A percentile compares a stretch with the other conserved stretches of the same genome.
phyloP scores from a whole-genome alignment of 225 moss, liverwort and hornwort species.

The Antitrichia curtipendula region DNA sequence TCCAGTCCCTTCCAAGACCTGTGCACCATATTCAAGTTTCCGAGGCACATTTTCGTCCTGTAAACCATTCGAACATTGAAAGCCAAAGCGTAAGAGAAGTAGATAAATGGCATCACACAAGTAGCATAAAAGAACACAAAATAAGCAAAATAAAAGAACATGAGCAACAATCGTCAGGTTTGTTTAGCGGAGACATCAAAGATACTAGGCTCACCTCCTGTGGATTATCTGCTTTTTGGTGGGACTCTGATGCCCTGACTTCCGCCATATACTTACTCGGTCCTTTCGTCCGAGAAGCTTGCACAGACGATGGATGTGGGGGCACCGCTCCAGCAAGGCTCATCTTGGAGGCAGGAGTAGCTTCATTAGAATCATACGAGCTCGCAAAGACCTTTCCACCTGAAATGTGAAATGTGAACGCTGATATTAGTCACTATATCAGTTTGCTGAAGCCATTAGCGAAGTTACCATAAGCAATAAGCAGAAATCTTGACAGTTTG shows the following conservation, averaged over 20 bases:
- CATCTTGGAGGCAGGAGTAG: background rate
- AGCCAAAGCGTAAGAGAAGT: background rate
- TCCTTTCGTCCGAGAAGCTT: slow-evolving; percentile 38
- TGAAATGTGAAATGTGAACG: background rate
- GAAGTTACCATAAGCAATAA: background rate
- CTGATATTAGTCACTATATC: background rate
- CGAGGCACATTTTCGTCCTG: slow-evolving; percentile 29
- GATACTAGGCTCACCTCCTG: slow-evolving; percentile 15
- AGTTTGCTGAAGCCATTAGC: background rate
- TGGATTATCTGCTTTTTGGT: background rate
- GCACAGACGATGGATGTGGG: slow-evolving; percentile 14
- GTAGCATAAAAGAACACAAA: background rate
- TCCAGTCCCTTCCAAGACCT: slow-evolving; percentile 24
- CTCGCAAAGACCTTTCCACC: slow-evolving; percentile 17
- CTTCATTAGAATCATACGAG: slow-evolving; percentile 2
- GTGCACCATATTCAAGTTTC: slow-evolving; percentile 26
- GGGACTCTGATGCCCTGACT: background rate
- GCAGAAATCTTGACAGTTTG: background rate
- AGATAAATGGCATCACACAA: background rate
- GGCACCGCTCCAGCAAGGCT: slow-evolving; percentile 5
- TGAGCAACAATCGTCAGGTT: background rate
- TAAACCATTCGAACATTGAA: background rate
- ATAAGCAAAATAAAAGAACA: background rate
- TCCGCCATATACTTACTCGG: slow-evolving; percentile 11
- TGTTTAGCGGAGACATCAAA: background rate